Evolutionary conservation across 345 rosid species (phyloP), one percentile per base, ranked within the genome.

Genomic region (Ceriops zippeliana): DNA sequence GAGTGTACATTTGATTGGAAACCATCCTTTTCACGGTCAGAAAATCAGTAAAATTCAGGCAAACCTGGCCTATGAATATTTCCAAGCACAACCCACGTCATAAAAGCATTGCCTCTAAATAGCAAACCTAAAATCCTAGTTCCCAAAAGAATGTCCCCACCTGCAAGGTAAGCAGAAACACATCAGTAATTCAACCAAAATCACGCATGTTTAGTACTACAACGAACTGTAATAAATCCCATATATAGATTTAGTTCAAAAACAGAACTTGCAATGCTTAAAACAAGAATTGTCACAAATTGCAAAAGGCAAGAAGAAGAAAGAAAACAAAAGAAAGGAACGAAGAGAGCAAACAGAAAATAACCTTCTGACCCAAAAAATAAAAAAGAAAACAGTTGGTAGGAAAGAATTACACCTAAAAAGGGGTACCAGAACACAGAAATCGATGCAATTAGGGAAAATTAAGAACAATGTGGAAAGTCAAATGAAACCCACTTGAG

Each of bases 21-120:
- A 67, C 65, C 87, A 85, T 86, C 61, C 68, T 79, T 34, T 34
- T 7, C 66, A 34, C 27, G 26, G 57, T 52, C 30, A 24, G 28
- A 53, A 53, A 61, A 31, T 19, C 7, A 31, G 58, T 22, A 47
- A 46, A 60, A 20, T 66, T 59, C 32, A 28, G 37, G 21, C 65
- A 49, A 60, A 47, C 31, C 32, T 46, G 7, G 1, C 52, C 35
- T 47, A 17, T 22, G 31, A 35, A 72, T 77, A 74, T 60, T 66
- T 73, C 61, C 52, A 47, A 69, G 52, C 38, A 64, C 72, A 73
- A 38, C 64, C 56, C 70, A 52, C 67, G 73, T 52, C 52, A 49
- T 38, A 70, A 57, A 67, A 73, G 42, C 70, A 66, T 22, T 10
- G 15, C n/a, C 54, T 60, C 66, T 58, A 78, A 75, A 53, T 66